phyloP scores from a whole-genome alignment of 257 asterid genomes.

The Jacaranda copaia region DNA sequence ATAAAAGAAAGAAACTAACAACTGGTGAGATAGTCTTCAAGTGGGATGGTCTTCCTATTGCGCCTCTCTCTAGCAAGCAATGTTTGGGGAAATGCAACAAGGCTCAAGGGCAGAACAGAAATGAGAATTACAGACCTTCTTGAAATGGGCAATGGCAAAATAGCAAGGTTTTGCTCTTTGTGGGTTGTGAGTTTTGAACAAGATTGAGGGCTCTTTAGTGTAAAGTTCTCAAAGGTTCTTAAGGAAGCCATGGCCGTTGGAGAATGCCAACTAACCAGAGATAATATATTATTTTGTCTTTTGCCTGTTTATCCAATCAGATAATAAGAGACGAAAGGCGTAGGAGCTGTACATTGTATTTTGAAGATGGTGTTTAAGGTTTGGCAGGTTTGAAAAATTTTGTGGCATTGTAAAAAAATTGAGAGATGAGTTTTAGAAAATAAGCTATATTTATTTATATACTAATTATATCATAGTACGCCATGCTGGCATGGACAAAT shows the following conservation, averaged over 20 bases:
- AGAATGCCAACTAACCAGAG: constrained; percentile 37
- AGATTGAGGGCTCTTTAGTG: constrained; percentile 27
- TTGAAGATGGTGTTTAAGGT: constrained; percentile 19
- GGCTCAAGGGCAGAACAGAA: constrained; percentile 61
- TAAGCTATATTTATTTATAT: too few species aligned
- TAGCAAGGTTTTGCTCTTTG: constrained; percentile 27
- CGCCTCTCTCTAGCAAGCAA: constrained; percentile 92
- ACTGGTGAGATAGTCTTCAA: constrained; percentile 71
- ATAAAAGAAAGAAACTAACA: constrained; percentile 45
- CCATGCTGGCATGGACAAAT: too few species aligned
- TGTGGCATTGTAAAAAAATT: background rate
- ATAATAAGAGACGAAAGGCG: background rate
- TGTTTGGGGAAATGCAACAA: constrained; percentile 56
- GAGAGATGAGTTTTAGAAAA: background rate
- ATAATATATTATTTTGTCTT: background rate
- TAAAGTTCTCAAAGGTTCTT: constrained; percentile 38
- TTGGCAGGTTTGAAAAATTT: background rate
- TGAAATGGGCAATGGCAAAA: constrained; percentile 59
- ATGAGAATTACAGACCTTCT: constrained; percentile 77
- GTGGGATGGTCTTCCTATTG: constrained; percentile 72
- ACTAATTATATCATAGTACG: too few species aligned
- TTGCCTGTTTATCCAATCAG: constrained; percentile 30
- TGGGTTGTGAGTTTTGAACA: constrained; percentile 38
- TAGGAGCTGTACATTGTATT: constrained; percentile 27
- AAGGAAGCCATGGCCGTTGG: constrained; percentile 67